Conservation (phyloP, 2,329 filamentous ascomycete species). For the Colletotrichum ledebouriae region DNA sequence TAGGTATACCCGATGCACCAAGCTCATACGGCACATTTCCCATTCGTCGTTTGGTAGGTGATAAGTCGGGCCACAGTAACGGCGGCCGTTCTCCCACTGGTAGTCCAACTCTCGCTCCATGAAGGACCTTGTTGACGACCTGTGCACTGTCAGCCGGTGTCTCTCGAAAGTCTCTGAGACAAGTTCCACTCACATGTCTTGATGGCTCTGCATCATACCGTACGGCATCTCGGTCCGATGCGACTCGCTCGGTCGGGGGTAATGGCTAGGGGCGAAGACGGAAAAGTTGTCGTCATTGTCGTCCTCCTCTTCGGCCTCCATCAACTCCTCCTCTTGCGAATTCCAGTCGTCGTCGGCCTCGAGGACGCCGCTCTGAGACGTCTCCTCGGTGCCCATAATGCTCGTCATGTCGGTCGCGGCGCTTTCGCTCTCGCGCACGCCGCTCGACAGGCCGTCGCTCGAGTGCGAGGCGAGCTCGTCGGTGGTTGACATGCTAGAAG, state of each 20-base stretch:
- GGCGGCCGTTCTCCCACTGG: conserved; percentile 71
- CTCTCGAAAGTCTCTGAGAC: conserved; percentile 21
- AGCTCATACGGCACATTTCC: conserved; percentile 72
- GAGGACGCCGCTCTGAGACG: conserved; percentile 42
- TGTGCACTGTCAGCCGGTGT: conserved; percentile 45
- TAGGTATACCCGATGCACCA: conserved; percentile 74
- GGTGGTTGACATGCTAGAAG: conserved; percentile 50
- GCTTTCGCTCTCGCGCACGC: conserved; percentile 51
- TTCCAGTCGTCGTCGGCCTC: conserved; percentile 45
- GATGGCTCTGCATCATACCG: conserved; percentile 48
- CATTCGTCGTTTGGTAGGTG: conserved; percentile 76
- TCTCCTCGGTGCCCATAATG: conserved; percentile 52
- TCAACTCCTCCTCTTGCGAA: conserved; percentile 41
- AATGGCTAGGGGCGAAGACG: conserved; percentile 57
- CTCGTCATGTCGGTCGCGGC: conserved; percentile 55
- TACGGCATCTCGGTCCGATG: conserved; percentile 54
- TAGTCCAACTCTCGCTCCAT: conserved; percentile 67
- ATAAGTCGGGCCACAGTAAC: conserved; percentile 71
- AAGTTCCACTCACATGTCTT: conserved; percentile 56
- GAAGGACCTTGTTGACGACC: conserved; percentile 62
- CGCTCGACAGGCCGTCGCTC: conserved; percentile 51
- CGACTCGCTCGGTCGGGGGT: conserved; percentile 53
- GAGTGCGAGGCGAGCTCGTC: conserved; percentile 51
- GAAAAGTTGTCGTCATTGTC: conserved; percentile 57
- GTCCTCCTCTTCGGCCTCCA: conserved; percentile 50